These are phyloP conservation scores for Yarrowia sp. DNA, from an alignment of 805 yeast species.

Conservation along the genomic window DNA sequence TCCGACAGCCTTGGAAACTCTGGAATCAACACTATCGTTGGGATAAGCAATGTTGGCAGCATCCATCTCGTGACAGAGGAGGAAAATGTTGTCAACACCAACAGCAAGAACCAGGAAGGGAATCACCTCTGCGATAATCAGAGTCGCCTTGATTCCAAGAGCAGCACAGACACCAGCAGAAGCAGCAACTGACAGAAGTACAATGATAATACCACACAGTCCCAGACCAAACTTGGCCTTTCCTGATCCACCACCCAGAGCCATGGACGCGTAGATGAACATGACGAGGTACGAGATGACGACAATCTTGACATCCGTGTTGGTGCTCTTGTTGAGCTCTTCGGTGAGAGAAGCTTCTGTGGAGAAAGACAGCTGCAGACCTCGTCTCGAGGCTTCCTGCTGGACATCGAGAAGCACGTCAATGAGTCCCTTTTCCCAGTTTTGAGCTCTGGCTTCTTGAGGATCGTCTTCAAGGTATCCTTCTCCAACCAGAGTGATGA, in stretches of 20 bases:
- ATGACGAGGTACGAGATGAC: constrained; percentile 78
- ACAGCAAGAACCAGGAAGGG: constrained; percentile 92
- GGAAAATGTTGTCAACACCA: constrained; percentile 94
- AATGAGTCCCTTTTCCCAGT: constrained; percentile 80
- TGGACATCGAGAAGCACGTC: constrained; percentile 56
- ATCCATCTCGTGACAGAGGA: constrained; percentile 80
- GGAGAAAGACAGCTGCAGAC: constrained; percentile 71
- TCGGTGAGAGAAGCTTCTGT: constrained; percentile 85
- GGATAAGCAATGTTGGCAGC: constrained; percentile 58
- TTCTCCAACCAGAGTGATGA: constrained; percentile 72
- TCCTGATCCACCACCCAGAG: constrained; percentile 65
- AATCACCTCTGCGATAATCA: constrained; percentile 94
- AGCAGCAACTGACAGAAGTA: constrained; percentile 77
- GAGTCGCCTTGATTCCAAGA: constrained; percentile 82
- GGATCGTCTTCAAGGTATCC: constrained; percentile 58
- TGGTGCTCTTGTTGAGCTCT: constrained; percentile 82
- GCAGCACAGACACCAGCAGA: constrained; percentile 82
- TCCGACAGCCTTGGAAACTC: constrained; percentile 69
- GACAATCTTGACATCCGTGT: constrained; percentile 76
- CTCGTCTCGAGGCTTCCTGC: constrained; percentile 57
- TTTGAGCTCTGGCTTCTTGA: constrained; percentile 54
- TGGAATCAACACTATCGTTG: constrained; percentile 59
- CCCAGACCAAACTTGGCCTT: constrained; percentile 78
- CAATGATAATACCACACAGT: constrained; percentile 81
- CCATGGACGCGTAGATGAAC: constrained; percentile 87